phyloP scores from a whole-genome alignment of 495 filamentous ascomycete genomes.

The Neurospora africana region DNA sequence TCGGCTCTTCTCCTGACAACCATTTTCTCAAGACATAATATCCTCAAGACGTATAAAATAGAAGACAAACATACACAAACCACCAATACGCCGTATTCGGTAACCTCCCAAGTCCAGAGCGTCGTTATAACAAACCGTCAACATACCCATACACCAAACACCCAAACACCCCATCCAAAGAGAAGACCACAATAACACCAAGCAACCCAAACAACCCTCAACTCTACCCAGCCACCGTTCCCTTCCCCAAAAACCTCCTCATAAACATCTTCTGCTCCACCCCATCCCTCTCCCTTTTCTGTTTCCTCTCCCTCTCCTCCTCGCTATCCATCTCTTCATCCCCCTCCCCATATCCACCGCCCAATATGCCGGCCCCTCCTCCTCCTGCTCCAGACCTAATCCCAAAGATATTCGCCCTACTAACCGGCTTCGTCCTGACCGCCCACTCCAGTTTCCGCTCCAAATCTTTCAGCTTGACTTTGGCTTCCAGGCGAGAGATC shows the following conservation, averaged over 20 bases:
- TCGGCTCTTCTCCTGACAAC: neutral
- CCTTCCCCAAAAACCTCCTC: slow-evolving; percentile 34
- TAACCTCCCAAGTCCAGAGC: neutral
- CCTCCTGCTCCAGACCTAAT: neutral
- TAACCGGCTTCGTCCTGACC: slow-evolving; percentile 54
- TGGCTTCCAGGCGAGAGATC: slow-evolving; percentile 61
- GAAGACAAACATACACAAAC: neutral
- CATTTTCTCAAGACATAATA: neutral
- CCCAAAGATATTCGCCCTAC: slow-evolving; percentile 48
- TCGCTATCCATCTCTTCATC: slow-evolving; percentile 20
- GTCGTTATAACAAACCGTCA: neutral
- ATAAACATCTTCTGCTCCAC: slow-evolving; percentile 31
- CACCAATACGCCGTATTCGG: neutral
- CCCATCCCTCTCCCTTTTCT: neutral
- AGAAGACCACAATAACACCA: neutral
- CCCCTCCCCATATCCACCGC: neutral
- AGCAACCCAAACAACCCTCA: neutral
- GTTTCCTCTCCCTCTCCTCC: neutral
- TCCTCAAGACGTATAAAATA: neutral
- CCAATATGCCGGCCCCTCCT: neutral
- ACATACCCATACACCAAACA: neutral
- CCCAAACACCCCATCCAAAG: neutral
- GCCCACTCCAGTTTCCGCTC: slow-evolving; percentile 59
- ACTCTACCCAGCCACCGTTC: neutral
- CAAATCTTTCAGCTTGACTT: slow-evolving; percentile 59